These are phyloP conservation scores for Mycogone perniciosa DNA, from an alignment of 2,329 filamentous ascomycete genomes.

Conservation along the genomic window DNA sequence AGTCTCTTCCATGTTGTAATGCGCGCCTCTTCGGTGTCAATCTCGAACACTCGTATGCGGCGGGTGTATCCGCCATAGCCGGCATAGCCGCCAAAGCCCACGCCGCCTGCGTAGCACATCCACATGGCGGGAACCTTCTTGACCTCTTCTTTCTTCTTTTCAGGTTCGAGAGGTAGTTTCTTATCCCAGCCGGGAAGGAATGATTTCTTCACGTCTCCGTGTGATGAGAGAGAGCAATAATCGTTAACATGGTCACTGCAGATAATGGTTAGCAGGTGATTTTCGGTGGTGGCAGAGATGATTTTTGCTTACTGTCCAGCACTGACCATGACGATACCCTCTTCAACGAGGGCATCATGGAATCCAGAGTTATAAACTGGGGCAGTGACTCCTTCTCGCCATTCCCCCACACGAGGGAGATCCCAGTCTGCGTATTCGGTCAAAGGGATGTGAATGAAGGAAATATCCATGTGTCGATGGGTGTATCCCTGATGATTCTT, in stretches of 20 bases:
- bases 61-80: conserved; percentile 83
- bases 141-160: conserved; percentile 30
- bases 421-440: conserved; percentile 71
- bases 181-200: conserved; percentile 13
- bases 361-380: conserved; percentile 90
- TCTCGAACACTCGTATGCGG: conserved; percentile 80
- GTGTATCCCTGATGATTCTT: conserved; percentile 77
- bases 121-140: conserved; percentile 62
- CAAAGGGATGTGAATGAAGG: conserved; percentile 95
- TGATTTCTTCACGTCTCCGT: conserved; percentile 23
- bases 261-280: background rate
- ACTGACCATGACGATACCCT: conserved; percentile 79
- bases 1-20: conserved; percentile 90
- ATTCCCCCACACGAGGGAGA: conserved; percentile 58
- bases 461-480: conserved; percentile 88
- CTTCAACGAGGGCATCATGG: conserved; percentile 77
- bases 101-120: conserved; percentile 97
- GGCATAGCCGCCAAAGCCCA: conserved; percentile 90
- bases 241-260: conserved; percentile 88
- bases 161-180: conserved; percentile 15
- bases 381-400: conserved; percentile 79
- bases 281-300: background rate
- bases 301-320: conserved; percentile 70
- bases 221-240: conserved; percentile 70
- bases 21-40: conserved; percentile 84